Evolutionary conservation across 2,329 filamentous ascomycete genomes (phyloP), one percentile per base, ranked within the genome.

Genomic region (Alternaria gansuensis): DNA sequence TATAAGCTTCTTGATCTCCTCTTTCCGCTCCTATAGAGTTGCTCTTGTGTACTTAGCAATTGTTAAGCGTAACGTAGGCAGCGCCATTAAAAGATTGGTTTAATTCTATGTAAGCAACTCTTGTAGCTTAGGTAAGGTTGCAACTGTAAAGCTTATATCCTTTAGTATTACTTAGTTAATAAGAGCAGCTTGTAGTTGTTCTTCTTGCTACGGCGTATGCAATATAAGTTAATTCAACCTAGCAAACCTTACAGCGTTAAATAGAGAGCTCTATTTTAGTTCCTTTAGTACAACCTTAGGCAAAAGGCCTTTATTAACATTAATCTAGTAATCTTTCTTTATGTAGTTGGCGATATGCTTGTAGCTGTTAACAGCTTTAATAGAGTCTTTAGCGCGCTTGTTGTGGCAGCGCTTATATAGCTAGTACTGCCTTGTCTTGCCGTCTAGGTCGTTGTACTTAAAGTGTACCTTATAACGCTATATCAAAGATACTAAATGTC

Each of bases 1-100:
- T 48, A 59, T 9, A 3, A 51, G 29, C 24, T 6, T 37, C 46
- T 29, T 24, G 11, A 59, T 46, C 57, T 59, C 39, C 23, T 34
- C 40, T 33, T 36, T 44, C 29, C 44, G 11, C 21, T 33, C 23
- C 39, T 49, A 24, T 5, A 51, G 11, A 0, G 9, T 41, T 33
- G 5, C 23, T 14, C 13, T 10, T 5, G 34, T 43, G 26, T 55
- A 59, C 5, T 33, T 17, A 24, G 36, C 23, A 5, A 59, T 41
- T 13, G 44, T 59, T 17, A 13, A 29, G 29, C 11, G 4, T 48
- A 13, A 34, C 4, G 17, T 26, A 5, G 17, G 45, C 17, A 48
- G 31, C 31, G 31, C 17, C 45, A 26, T 48, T 9, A 48, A n/a
- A 17, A 48, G 45, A 48, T 36, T 11, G 17, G 17, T 48, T 4